Base-by-base conservation (phyloP, 805 yeast genomes). In the Hanseniaspora lachancei region DNA sequence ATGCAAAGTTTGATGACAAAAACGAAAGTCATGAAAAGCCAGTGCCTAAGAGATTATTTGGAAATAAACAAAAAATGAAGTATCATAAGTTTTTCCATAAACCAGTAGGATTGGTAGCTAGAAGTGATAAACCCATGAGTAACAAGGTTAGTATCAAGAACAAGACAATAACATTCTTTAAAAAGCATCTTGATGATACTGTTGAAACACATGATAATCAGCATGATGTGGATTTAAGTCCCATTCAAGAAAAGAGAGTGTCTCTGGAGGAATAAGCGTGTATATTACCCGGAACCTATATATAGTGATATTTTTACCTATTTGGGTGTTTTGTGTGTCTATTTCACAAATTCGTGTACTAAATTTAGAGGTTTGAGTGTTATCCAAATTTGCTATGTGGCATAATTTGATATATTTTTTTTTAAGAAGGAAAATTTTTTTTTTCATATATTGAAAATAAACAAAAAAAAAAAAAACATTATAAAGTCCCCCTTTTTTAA, bases 191-290 rank as follows among this genome's bases (percentile, higher is more conserved):
- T 58, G 47, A 60, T 63, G 5, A 42, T 7, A 15, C 2, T 15
- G 6, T 20, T 27, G 32, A 27, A 20, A 18, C 24, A 5, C 40
- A 34, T 24, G 34, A n/a, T 24, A 47, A 18, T 27, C 55, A 66
- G 32, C 66, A 69, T 56, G 55, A 51, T 51, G 36, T 38, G 6
- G 55, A 51, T 36, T 55, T 67, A 32, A 67, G 70, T 56, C 68
- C 68, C 6, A 65, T 65, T n/a, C 70, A 68, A 54, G 72, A 68
- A 49, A 59, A 60, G 16, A 38, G 62, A 15, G 55, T 62, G 5
- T 66, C 70, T 2, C 64, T 63, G 5, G 67, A 67, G 44, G 62
- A 59, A 40, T 67, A 68, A 3, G 34, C 43, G 16, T 27, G 20
- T 36, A 9, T 2, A 23, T 56, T 24, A 57, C 58, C 47, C 51